Conservation (phyloP, 2,329 filamentous ascomycete species). For the Cadophora gregata region DNA sequence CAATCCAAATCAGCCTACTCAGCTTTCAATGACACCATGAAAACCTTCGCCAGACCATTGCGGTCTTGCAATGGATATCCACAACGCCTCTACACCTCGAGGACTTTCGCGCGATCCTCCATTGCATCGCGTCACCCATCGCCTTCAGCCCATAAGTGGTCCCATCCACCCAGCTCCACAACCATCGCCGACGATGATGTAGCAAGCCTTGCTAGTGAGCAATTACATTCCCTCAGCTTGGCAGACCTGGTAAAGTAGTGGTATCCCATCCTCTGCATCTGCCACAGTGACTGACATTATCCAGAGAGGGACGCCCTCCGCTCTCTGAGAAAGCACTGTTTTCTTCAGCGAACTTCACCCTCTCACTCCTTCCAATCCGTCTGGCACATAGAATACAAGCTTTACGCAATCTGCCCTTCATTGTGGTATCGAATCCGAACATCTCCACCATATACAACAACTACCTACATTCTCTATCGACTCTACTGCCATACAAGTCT, state of each 20-base stretch:
- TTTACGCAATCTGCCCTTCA: slow-evolving; percentile 91
- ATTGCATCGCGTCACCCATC: slow-evolving; percentile 37
- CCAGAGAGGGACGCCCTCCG: slow-evolving; percentile 78
- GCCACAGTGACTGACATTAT: slow-evolving; percentile 18
- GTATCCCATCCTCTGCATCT: neutral
- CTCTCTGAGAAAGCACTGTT: slow-evolving; percentile 81
- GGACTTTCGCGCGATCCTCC: slow-evolving; percentile 7
- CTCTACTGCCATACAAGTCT: slow-evolving; percentile 76
- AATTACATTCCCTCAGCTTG: slow-evolving; percentile 81
- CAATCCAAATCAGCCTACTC: neutral
- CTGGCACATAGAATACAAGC: slow-evolving; percentile 94
- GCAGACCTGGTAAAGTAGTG: slow-evolving; percentile 84
- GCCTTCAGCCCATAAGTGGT: slow-evolving; percentile 46
- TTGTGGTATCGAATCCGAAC: slow-evolving; percentile 97
- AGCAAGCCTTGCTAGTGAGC: slow-evolving; percentile 75
- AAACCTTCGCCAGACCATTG: slow-evolving; percentile 48
- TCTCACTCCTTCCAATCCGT: slow-evolving; percentile 88
- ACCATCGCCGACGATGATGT: slow-evolving; percentile 76
- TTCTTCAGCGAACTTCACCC: slow-evolving; percentile 92
- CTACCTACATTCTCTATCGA: slow-evolving; percentile 91
- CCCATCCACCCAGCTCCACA: slow-evolving; percentile 52
- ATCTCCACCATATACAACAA: slow-evolving; percentile 95
- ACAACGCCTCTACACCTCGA: neutral
- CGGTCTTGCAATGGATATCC: slow-evolving; percentile 38
- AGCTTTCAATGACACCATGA: slow-evolving; percentile 55